Percentiles rank a stretch among this genome's conserved stretches.
phyloP scores from a whole-genome alignment of 2,329 filamentous ascomycete genomes.

The Diplodia intermedia region DNA sequence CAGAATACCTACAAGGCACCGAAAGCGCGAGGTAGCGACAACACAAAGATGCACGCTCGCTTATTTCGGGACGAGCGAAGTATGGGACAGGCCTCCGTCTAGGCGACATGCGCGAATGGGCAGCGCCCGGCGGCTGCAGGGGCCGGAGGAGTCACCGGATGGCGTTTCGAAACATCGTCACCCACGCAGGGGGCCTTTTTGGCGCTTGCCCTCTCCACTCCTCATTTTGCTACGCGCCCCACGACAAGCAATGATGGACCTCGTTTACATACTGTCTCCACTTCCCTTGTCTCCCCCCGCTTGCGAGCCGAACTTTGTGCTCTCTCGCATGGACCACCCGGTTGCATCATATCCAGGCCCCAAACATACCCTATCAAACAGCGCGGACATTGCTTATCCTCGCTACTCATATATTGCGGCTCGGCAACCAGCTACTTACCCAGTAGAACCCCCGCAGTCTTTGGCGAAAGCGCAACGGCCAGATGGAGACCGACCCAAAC shows the following conservation, averaged over 20 bases:
- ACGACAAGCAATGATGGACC: background rate
- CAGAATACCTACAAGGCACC: background rate
- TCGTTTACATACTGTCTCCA: background rate
- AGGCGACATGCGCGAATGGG: too few relatives aligned
- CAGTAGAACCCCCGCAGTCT: background rate
- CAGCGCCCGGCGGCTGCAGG: background rate
- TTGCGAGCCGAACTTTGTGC: background rate
- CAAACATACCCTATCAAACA: background rate
- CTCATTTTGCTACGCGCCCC: background rate
- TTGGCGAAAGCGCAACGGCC: background rate
- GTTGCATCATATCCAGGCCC: background rate
- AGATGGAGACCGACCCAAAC: background rate
- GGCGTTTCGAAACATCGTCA: background rate
- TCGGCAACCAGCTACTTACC: background rate
- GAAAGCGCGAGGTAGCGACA: background rate
- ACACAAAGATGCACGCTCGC: background rate
- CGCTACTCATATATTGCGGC: slow-evolving; percentile 4
- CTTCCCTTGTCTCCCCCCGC: background rate
- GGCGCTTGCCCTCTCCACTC: background rate
- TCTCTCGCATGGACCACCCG: background rate
- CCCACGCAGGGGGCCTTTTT: background rate
- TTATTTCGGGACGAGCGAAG: background rate
- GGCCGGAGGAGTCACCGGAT: background rate
- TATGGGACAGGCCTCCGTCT: background rate
- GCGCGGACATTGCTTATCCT: background rate